Conservation (phyloP, 2,329 filamentous ascomycete species). For the Triangularia setosa region DNA sequence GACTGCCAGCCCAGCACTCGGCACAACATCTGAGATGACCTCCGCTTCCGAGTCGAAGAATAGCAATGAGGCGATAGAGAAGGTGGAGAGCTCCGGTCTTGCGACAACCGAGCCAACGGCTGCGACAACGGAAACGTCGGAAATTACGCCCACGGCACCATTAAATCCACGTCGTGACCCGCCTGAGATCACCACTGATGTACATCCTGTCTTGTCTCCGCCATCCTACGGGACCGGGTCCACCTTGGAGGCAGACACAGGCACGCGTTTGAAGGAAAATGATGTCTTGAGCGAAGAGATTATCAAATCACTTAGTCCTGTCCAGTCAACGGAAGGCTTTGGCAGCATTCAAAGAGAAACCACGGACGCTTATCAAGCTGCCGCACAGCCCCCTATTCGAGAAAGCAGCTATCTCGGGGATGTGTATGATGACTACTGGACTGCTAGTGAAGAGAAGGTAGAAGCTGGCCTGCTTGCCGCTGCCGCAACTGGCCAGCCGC, state of each 20-base stretch:
- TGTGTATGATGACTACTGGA: constrained; percentile 67
- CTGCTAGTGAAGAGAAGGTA: constrained; percentile 42
- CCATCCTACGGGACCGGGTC: constrained; percentile 38
- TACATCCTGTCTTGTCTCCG: constrained; percentile 35
- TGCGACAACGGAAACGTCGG: constrained; percentile 20
- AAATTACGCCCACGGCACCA: constrained; percentile 42
- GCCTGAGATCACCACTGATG: constrained; percentile 28
- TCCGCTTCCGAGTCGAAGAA: not conserved
- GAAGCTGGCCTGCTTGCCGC: constrained; percentile 2
- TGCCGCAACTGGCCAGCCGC: not conserved
- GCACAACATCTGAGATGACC: constrained; percentile 4
- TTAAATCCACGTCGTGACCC: constrained; percentile 38
- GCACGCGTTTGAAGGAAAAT: constrained; percentile 61
- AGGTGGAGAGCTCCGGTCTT: not conserved
- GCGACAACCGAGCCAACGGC: not conserved
- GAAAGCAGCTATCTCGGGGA: constrained; percentile 62
- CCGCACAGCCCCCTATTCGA: constrained; percentile 28
- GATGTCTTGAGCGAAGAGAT: constrained; percentile 72
- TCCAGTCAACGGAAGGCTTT: constrained; percentile 29
- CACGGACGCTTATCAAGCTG: constrained; percentile 19
- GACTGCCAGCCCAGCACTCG: constrained; percentile 14
- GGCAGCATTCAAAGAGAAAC: constrained; percentile 17
- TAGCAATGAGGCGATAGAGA: not conserved
- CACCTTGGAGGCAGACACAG: constrained; percentile 47
- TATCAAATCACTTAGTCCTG: constrained; percentile 61